These are phyloP conservation scores for Haberlea rhodopensis DNA, from an alignment of 257 asterid species.

Conservation along the genomic window DNA sequence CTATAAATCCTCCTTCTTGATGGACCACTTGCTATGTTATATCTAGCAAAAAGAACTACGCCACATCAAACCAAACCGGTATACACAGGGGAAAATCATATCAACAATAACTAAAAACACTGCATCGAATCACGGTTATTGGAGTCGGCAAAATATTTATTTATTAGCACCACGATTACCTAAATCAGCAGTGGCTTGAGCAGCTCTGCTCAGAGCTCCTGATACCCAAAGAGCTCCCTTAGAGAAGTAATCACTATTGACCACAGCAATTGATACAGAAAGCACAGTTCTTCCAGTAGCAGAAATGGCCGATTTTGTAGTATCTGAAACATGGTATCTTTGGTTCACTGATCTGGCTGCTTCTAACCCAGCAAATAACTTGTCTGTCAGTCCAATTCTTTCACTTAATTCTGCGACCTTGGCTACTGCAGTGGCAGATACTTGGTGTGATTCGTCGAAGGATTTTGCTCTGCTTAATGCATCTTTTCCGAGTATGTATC, in stretches of 20 bases:
- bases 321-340: slow-evolving; percentile 54
- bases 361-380: slow-evolving; percentile 79
- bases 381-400: slow-evolving; percentile 71
- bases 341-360: slow-evolving; percentile 61
- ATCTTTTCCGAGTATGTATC: slow-evolving; percentile 78
- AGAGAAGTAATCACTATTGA: slow-evolving; percentile 74
- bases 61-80: background rate
- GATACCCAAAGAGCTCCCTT: slow-evolving; percentile 88
- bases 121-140: background rate
- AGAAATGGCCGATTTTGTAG: slow-evolving; percentile 70
- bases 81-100: slow-evolving; percentile 1
- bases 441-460: slow-evolving; percentile 81
- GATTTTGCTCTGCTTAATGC: slow-evolving; percentile 77
- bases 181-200: slow-evolving; percentile 76
- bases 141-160: slow-evolving; percentile 20
- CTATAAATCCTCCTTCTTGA: no score
- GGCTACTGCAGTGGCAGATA: slow-evolving; percentile 92
- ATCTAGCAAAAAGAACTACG: background rate
- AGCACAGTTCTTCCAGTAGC: slow-evolving; percentile 79
- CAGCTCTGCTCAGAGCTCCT: slow-evolving; percentile 69
- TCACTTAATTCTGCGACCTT: slow-evolving; percentile 82
- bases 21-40: background rate
- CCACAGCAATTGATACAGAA: slow-evolving; percentile 75
- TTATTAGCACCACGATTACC: slow-evolving; percentile 49
- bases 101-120: background rate